Percentiles rank a stretch among this genome's conserved stretches.
Conservation (phyloP, 208 protist genomes). For the Trypanosoma vivax region DNA sequence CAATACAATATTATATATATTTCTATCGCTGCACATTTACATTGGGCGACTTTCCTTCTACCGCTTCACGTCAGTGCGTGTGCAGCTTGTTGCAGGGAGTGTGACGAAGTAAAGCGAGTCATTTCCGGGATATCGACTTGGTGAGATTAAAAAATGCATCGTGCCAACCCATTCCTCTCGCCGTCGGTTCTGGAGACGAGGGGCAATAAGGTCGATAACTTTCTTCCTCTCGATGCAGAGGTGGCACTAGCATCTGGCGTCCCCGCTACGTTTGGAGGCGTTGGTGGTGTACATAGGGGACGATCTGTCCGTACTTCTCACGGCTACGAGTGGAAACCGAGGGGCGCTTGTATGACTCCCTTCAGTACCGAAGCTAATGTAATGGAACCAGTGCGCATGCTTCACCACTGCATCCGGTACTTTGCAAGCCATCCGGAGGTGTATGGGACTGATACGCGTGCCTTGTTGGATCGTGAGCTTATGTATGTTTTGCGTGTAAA, state of each 20-base stretch:
- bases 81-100: no score
- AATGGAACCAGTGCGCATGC: constrained; percentile 67
- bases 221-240: neutral
- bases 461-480: constrained; percentile 58
- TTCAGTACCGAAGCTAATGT: constrained; percentile 13
- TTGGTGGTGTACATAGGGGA: no score
- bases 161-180: neutral
- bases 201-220: neutral
- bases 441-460: constrained; percentile 67
- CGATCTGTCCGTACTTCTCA: neutral
- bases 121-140: no score
- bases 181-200: neutral
- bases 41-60: no score
- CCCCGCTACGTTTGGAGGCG: neutral
- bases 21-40: no score
- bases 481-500: constrained; percentile 78
- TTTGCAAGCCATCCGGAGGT: constrained; percentile 67
- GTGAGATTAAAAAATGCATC: constrained; percentile 14
- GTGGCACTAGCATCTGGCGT: neutral
- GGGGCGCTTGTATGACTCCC: neutral
- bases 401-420: constrained; percentile 73
- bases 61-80: no score
- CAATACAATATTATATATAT: no score
- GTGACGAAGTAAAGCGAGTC: no score
- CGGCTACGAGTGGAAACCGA: neutral